Conservation (phyloP, 208 protist genomes). For the Leptomonas seymouri region DNA sequence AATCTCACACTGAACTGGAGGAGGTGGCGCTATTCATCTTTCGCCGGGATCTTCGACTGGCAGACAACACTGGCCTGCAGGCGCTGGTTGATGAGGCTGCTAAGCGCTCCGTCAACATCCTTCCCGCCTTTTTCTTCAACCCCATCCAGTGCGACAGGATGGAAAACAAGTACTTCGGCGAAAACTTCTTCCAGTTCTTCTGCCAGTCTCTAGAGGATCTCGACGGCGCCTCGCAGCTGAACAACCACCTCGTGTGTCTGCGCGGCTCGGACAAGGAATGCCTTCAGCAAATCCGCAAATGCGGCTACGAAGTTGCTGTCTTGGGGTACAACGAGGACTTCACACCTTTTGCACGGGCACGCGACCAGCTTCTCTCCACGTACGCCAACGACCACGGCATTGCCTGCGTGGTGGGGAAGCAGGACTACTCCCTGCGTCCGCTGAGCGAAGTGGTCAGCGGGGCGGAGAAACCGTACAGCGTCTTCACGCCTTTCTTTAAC, state of each 20-base stretch:
- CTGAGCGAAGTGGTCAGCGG: constrained; percentile 42
- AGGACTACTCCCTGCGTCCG: constrained; percentile 67
- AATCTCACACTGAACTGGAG: constrained; percentile 9
- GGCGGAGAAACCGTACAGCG: constrained; percentile 55
- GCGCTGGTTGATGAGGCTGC: constrained; percentile 36
- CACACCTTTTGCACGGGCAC: constrained; percentile 64
- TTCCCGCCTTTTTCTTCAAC: constrained; percentile 85
- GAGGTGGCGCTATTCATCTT: constrained; percentile 75
- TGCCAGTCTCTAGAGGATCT: constrained; percentile 67
- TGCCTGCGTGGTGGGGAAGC: constrained; percentile 34
- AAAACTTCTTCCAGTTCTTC: constrained; percentile 71
- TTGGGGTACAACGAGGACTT: constrained; percentile 79
- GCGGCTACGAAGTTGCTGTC: constrained; percentile 48
- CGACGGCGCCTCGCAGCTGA: constrained; percentile 52
- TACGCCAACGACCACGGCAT: constrained; percentile 42
- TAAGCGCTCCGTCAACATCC: constrained; percentile 29
- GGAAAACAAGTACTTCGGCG: constrained; percentile 73
- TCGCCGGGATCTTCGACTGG: constrained; percentile 64
- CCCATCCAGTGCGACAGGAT: constrained; percentile 58
- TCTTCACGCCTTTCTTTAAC: constrained; percentile 83
- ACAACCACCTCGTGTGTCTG: constrained; percentile 61
- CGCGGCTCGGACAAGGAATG: constrained; percentile 58
- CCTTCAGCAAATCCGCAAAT: constrained; percentile 35
- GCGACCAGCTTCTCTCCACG: constrained; percentile 47
- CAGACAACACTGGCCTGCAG: constrained; percentile 73